Evolutionary conservation across 305 asterid species (phyloP), one percentile per base, ranked within the genome.

Genomic region (Fraxinus dipetala): DNA sequence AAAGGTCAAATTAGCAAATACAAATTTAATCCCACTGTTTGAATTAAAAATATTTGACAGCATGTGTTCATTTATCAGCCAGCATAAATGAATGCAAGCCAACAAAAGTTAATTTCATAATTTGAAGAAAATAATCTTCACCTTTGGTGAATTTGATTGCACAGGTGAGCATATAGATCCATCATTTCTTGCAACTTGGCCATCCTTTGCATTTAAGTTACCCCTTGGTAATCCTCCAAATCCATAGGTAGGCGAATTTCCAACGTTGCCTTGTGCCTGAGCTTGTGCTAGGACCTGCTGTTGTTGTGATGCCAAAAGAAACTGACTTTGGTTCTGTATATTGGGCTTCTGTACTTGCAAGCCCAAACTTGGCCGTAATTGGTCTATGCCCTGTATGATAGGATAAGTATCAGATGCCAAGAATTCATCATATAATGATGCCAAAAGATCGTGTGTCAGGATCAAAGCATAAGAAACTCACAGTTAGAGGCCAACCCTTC

Each of bases 401-500:
- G 76, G 45, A 35, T 81, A 76, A 77, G 78, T 31, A 81, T 85
- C 81, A 86, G 72, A n/a, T 80, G 24, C 72, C 61, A 76, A 81
- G 51, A 78, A 81, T 28, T 72, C 59, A 38, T 56, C 79, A 79
- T 75, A 63, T 82, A 85, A 75, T 51, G 51, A 28, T 13, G 59
- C 51, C 13, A 51, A 61, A 78, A n/a, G 72, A 86, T 28, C 34
- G 31, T 30, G 43, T 70, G 24, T 16, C 43, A 28, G 40, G 75
- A 31, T 78, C 54, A 87, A 85, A 81, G 80, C 75, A 80, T 16
- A 22, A 54, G 72, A 73, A 82, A 91, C 98, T 93, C 89, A 96
- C 99, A 18, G 99, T 95, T 85, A 95, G 85, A 78, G 99, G 98
- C 98, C 98, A 96, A 78, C 99, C 99, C 95, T 93, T 95, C 85